Conservation (phyloP, 2,329 filamentous ascomycete genomes). For the Fusarium avenaceum region DNA sequence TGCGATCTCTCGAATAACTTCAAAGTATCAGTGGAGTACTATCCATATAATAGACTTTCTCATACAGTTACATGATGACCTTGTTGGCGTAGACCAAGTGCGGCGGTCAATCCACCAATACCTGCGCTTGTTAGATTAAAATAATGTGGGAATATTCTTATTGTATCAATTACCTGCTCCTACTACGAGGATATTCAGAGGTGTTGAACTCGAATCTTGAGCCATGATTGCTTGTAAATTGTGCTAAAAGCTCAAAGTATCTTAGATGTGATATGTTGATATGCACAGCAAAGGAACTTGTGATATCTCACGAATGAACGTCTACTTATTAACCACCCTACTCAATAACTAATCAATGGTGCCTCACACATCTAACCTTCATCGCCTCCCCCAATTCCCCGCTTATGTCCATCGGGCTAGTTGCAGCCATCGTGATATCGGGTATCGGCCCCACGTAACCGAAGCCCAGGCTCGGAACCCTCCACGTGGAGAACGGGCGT, state of each 20-base stretch:
- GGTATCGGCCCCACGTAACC: constrained; percentile 37
- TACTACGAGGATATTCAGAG: constrained; percentile 40
- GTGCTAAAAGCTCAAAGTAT: not conserved
- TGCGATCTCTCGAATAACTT: constrained; percentile 69
- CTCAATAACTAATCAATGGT: not conserved
- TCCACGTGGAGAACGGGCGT: constrained; percentile 7
- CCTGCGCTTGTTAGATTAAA: constrained; percentile 46
- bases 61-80: constrained; percentile 59
- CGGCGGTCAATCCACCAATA: constrained; percentile 63
- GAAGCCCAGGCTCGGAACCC: constrained; percentile 30
- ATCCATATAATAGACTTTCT: constrained; percentile 38
- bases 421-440: constrained; percentile 9
- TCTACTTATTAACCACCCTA: constrained; percentile 6
- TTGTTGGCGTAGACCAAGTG: constrained; percentile 63
- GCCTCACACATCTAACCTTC: not conserved
- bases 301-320: no score
- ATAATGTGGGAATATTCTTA: accelerated
- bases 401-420: not conserved
- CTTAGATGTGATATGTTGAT: not conserved
- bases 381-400: not conserved
- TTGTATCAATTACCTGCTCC: constrained; percentile 34
- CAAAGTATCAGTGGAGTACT: constrained; percentile 11
- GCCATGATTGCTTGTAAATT: constrained; percentile 11
- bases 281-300: not conserved
- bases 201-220: not conserved